Conservation (phyloP, 148 eudicot genomes). For the Dysphania ambrosioides region DNA sequence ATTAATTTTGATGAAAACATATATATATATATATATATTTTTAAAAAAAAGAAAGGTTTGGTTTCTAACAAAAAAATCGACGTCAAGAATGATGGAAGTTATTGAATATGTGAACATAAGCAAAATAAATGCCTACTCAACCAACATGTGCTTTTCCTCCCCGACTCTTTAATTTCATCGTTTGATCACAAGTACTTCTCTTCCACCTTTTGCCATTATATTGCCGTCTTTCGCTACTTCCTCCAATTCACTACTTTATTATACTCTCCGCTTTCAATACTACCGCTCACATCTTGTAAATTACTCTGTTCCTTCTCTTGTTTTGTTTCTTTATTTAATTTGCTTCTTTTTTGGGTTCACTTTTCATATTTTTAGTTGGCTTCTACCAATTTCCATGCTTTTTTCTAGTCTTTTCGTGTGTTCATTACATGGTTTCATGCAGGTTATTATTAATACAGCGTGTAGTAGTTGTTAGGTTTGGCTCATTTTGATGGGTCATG, state of each 20-base stretch:
- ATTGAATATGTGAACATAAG: background rate
- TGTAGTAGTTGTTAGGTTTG: background rate
- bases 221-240: background rate
- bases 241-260: too few relatives aligned
- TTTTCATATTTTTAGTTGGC: background rate
- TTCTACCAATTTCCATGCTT: too few relatives aligned
- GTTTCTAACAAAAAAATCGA: background rate
- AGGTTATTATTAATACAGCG: background rate
- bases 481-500: background rate
- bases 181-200: too few relatives aligned
- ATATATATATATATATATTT: too few relatives aligned
- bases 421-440: background rate
- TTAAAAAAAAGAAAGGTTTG: too few relatives aligned
- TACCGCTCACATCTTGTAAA: too few relatives aligned
- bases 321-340: too few relatives aligned
- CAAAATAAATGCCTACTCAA: slow-evolving; percentile 14
- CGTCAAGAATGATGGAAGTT: background rate
- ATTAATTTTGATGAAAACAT: too few relatives aligned
- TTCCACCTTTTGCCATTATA: too few relatives aligned
- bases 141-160: slow-evolving; percentile 17
- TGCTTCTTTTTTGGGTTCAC: too few relatives aligned
- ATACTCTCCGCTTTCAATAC: too few relatives aligned
- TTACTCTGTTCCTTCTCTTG: too few relatives aligned
- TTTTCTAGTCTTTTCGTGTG: background rate
- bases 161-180: background rate